Base-by-base conservation (phyloP, 345 rosid genomes). In the Acer negundo region DNA sequence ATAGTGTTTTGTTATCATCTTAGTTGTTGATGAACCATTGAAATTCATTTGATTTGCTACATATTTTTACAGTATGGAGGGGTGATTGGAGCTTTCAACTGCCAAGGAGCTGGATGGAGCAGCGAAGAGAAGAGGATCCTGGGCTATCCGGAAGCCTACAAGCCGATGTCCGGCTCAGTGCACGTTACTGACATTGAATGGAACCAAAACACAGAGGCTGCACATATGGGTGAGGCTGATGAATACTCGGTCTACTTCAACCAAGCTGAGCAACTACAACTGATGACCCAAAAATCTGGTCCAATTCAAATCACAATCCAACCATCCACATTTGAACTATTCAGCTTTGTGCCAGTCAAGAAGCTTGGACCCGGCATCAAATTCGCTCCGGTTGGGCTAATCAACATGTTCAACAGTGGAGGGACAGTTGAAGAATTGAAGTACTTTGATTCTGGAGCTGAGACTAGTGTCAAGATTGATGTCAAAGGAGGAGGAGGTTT, bases 61-160 rank as follows among this genome's bases (percentile, higher is more conserved):
- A 8, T 11, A 26, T 35, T 49, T 10, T 46, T 69, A 62, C 81
- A 95, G 98, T 89, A 74, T 78, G 97, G 97, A 79, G 98, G 94
- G 3, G 97, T 95, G 38, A 83, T 95, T 20, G 98, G 98, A 66
- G 95, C 93, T 59, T 93, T 95, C 81, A 95, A 95, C 77, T 95
- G 97, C 81, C 97, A 95, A 90, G 98, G 98, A 78, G 93, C 92
- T 20, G 98, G 97, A 0, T 95, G 98, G 98, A 89, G 88, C 77
- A 87, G 84, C 16, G 82, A 87, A 80, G 90, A 86, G 76, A 70
- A 23, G 69, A 87, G 82, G 79, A 85, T 93, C 80, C 80, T 20
- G 76, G 98, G 97, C 13, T 73, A 77, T 84, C 74, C 93, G 4
- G 90, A 87, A 31, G 93, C 97, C 84, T 93, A 89, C 89, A 85